A percentile compares a stretch with the other conserved stretches of the same genome.
Evolutionary conservation across 2,329 filamentous ascomycete species (phyloP).

Genomic region (Xylaria sp.): DNA sequence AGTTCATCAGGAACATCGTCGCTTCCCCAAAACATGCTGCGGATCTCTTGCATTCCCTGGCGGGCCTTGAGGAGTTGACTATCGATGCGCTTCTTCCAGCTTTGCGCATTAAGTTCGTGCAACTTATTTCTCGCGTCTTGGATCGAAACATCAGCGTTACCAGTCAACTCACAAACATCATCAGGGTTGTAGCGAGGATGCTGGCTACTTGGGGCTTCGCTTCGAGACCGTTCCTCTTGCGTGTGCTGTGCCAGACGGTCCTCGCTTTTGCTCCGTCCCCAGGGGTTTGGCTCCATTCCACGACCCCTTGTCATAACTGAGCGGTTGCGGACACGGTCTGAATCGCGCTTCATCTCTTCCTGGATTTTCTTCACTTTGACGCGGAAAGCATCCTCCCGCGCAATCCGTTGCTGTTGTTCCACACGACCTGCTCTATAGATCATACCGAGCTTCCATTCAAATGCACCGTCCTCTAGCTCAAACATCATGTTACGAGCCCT

Average conservation of each 20-base stretch:
- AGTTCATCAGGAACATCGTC: slow-evolving; percentile 77
- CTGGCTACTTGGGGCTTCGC: slow-evolving; percentile 36
- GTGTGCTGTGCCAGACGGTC: slow-evolving; percentile 39
- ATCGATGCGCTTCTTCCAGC: slow-evolving; percentile 90
- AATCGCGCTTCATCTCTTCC: slow-evolving; percentile 55
- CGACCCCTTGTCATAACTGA: slow-evolving; percentile 44
- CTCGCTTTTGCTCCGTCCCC: slow-evolving; percentile 51
- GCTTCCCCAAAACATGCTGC: slow-evolving; percentile 73
- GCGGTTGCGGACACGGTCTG: slow-evolving; percentile 49
- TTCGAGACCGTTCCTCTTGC: slow-evolving; percentile 31
- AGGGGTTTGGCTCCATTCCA: slow-evolving; percentile 31
- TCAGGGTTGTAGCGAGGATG: slow-evolving; percentile 74
- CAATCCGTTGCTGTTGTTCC: slow-evolving; percentile 85
- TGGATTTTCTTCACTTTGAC: slow-evolving; percentile 81
- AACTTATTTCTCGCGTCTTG: slow-evolving; percentile 72
- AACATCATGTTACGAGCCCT: slow-evolving; percentile 78
- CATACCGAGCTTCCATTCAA: slow-evolving; percentile 93
- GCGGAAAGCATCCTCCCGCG: slow-evolving; percentile 82
- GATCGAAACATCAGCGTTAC: slow-evolving; percentile 64
- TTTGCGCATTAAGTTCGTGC: slow-evolving; percentile 75
- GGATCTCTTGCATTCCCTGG: slow-evolving; percentile 70
- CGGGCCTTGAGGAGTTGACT: slow-evolving; percentile 64
- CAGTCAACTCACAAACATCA: slow-evolving; percentile 62
- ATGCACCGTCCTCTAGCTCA: slow-evolving; percentile 90
- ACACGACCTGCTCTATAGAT: slow-evolving; percentile 87